These are phyloP conservation scores for Penicillium alfredii DNA, from an alignment of 495 filamentous ascomycete species.

Conservation along the genomic window DNA sequence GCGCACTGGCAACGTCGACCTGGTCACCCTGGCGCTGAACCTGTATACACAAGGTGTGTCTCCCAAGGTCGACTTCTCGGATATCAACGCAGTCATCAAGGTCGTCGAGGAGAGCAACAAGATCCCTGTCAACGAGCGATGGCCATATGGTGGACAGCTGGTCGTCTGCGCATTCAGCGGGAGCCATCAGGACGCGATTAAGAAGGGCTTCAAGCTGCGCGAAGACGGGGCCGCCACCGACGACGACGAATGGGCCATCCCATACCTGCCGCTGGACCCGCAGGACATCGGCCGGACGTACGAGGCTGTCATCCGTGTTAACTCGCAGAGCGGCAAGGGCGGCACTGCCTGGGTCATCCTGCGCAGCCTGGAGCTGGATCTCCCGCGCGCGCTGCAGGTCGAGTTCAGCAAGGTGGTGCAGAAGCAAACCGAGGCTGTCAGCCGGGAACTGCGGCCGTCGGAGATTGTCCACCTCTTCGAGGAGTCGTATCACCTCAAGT, in stretches of 20 bases:
- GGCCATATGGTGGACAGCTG: slow-evolving; percentile 92
- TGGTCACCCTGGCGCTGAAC: slow-evolving; percentile 91
- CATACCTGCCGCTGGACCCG: slow-evolving; percentile 91
- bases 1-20: slow-evolving; percentile 91
- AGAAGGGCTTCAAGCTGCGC: slow-evolving; percentile 84
- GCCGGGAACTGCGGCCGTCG: slow-evolving; percentile 71
- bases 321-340: slow-evolving; percentile 92
- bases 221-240: slow-evolving; percentile 51
- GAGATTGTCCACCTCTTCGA: slow-evolving; percentile 89
- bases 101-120: slow-evolving; percentile 90
- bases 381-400: slow-evolving; percentile 87
- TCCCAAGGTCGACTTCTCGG: slow-evolving; percentile 85
- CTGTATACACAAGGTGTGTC: slow-evolving; percentile 93
- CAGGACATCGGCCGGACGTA: slow-evolving; percentile 92
- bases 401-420: slow-evolving; percentile 89
- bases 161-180: slow-evolving; percentile 85
- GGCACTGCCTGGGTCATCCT: slow-evolving; percentile 94
- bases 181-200: slow-evolving; percentile 95
- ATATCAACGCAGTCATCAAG: slow-evolving; percentile 82
- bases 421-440: slow-evolving; percentile 61
- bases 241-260: slow-evolving; percentile 64
- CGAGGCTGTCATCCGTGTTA: slow-evolving; percentile 96
- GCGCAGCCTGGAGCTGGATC: slow-evolving; percentile 79
- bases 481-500: slow-evolving; percentile 73
- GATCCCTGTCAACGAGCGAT: slow-evolving; percentile 84